Base-by-base conservation (phyloP, 2,329 filamentous ascomycete species). In the Clathrospora elynae region DNA sequence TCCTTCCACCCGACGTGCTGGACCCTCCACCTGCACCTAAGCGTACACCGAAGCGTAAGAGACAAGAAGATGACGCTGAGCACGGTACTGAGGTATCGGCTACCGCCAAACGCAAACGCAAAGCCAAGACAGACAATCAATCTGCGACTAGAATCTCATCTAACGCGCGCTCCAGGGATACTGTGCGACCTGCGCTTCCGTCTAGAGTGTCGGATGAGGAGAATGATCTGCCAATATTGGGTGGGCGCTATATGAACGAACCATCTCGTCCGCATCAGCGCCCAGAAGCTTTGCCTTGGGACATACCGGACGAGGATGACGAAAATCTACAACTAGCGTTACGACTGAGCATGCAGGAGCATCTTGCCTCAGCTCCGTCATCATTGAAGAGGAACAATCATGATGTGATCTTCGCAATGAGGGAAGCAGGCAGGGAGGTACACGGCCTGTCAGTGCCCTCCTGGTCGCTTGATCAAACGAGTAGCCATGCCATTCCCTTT, bases 1-100 rank as follows among this genome's bases (percentile, higher is more conserved):
- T 56, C 2, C 55, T 74, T 2, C 62, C 64, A 4, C 22, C 26
- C 3, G 55, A 62, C 1, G 31, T 59, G 1, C 34, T 66, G 5
- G 39, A 62, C 18, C 57, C 54, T 8, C 46, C 56, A 9, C 17
- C 46, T 29, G 30, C 12, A 14, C 26, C 48, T 7, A 52, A 40
- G 16, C 36, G 45, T 14, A 53, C 41, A 30, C 12, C 23, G 3
- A 59, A 59, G 29, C 49, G 57, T 4, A 57, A 57, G 18, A 38
- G 34, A 20, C 32, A 20, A 18, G 25, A 13, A n/a, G 40, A 39
- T 12, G 25, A 39, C 8, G 37, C 26, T 6, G 24, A 23, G 23
- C 9, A 19, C 32, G 24, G 17, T 9, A n/a, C 4, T 5, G 28
- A 19, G 3, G 16, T 14, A n/a, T 13, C 31, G 2, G 10, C 23